Base-by-base conservation (phyloP, 139 green algal species). In the Bryopsis sp. region DNA sequence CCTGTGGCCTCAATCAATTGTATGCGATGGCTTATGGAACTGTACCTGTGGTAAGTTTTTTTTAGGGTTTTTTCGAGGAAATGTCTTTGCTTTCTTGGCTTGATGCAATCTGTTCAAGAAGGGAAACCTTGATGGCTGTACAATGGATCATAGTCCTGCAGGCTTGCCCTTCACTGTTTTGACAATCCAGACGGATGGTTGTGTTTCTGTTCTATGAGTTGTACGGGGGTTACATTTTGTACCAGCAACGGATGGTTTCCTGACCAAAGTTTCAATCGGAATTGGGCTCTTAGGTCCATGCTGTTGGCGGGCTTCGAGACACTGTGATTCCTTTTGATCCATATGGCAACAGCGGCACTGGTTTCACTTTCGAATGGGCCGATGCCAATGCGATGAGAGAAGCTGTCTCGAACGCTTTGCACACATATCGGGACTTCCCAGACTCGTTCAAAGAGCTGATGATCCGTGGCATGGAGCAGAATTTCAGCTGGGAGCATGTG, bases 11-110 rank as follows among this genome's bases (percentile, higher is more conserved):
- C 32, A 79, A 85, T 61, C 78, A 86, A 84, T 75, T 97, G 62
- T 97, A 98, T 48, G 94, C 94, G 31, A 96, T 98, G 91, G 81
- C 85, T 1, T 98, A 98, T 72, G 94, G 94, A 63, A 97, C 94
- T 11, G 85, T 97, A 31, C 92, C 92, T 3, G 81, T 99, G 71
- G 91, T n/a, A n/a, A n/a, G n/a, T n/a, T n/a, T n/a, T n/a, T n/a
- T n/a, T n/a, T n/a, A n/a, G n/a, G n/a, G n/a, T n/a, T n/a, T n/a
- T n/a, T n/a, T n/a, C n/a, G n/a, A n/a, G n/a, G n/a, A n/a, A n/a
- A n/a, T n/a, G n/a, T n/a, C n/a, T n/a, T n/a, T n/a, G n/a, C n/a
- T n/a, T n/a, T n/a, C n/a, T n/a, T n/a, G n/a, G n/a, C n/a, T n/a
- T n/a, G n/a, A n/a, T n/a, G n/a, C n/a, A n/a, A n/a, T n/a, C n/a